Base-by-base conservation (phyloP, 768 basidiomycete species). In the Crassisporium funariophilum region DNA sequence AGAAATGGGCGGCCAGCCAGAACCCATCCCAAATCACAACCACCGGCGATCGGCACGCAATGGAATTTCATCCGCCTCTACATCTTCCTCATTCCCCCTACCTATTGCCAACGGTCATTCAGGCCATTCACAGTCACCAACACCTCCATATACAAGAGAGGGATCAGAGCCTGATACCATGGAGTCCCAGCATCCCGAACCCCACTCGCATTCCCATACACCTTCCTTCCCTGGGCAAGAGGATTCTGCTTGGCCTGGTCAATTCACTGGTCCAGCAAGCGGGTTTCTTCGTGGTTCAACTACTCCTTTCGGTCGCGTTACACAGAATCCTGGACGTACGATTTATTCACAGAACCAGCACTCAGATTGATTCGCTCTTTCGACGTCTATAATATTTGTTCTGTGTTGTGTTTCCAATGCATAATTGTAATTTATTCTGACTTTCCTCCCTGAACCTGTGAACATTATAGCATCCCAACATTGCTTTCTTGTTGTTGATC, bases 301-400 rank as follows among this genome's bases (percentile, higher is more conserved):
- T 13, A 65, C 59, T 23, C 58, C 74, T 4, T 75, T 78, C 57
- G 70, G 70, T 33, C 69, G 68, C 44, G 53, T 66, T 35, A 47
- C 59, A 17, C 72, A 75, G 57, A 81, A 79, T 47, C 72, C 78
- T 2, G 82, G 82, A 46, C 80, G 82, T 54, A 84, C 83, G 22
- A 82, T 84, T 51, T 83, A 84, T 61, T 79, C 82, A 35, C 80
- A 81, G 55, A 66, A 67, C 35, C 62, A 71, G 33, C 66, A 62
- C 47, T 60, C 67, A 38, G 73, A 72, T 49, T 67, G 48, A 64
- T 56, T 45, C 24, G 21, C 13, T 31, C 16, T 39, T 40, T 42
- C 10, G 19, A 20, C 23, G 21, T 36, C 29, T 4, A 11, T 20
- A 21, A 12, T 41, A 38, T 52, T 33, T 54, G 35, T 40, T 49